Conservation (phyloP, 148 eudicot species). For the Rhododendron ferrugineum region DNA sequence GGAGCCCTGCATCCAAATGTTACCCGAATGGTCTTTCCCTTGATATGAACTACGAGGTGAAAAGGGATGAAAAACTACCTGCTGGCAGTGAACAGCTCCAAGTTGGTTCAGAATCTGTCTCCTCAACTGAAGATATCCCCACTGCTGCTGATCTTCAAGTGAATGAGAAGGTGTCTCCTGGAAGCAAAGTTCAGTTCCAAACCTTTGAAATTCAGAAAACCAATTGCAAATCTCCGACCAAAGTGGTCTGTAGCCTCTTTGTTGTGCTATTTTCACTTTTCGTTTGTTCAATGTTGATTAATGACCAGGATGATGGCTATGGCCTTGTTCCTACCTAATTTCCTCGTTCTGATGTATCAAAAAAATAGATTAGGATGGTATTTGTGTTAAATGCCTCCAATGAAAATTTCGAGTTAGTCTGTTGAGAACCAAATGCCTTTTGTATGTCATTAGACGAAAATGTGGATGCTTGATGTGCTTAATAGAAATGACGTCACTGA, state of each 20-base stretch:
- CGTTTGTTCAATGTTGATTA: slow-evolving; percentile 33
- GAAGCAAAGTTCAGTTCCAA: slow-evolving; percentile 17
- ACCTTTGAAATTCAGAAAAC: slow-evolving; percentile 13
- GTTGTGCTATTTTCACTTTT: slow-evolving; percentile 32
- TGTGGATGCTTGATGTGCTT: neutral
- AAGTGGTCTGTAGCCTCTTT: slow-evolving; percentile 21
- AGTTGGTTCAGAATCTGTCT: slow-evolving; percentile 61
- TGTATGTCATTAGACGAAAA: neutral
- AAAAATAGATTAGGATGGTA: neutral
- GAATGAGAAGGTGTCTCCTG: slow-evolving; percentile 17
- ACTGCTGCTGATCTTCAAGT: slow-evolving; percentile 13
- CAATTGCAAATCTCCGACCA: slow-evolving; percentile 18
- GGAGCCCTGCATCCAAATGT: slow-evolving; percentile 42
- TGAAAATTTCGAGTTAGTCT: neutral
- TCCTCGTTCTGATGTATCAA: slow-evolving; percentile 3
- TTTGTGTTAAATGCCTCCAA: neutral
- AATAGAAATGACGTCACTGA: neutral
- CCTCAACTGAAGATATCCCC: slow-evolving; percentile 50
- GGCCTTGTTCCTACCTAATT: slow-evolving; percentile 74
- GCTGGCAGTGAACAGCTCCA: slow-evolving; percentile 18
- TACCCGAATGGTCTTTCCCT: slow-evolving; percentile 24
- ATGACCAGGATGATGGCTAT: slow-evolving; percentile 33
- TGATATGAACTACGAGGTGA: slow-evolving; percentile 11
- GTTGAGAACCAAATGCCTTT: neutral
- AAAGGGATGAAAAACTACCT: slow-evolving; percentile 17